These are phyloP conservation scores for Lippia alba DNA, from an alignment of 305 asterid species.

Conservation along the genomic window DNA sequence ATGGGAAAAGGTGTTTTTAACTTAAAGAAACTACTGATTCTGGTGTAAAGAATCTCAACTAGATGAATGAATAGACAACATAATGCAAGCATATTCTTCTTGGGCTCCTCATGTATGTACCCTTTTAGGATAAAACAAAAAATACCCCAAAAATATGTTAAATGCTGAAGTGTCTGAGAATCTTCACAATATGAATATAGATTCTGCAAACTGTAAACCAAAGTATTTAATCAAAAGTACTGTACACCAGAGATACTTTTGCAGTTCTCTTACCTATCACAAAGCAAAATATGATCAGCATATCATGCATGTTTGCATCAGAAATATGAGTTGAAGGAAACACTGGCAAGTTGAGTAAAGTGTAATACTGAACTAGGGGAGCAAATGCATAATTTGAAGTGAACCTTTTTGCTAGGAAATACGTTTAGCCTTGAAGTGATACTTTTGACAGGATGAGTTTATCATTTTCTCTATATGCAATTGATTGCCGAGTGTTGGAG, in stretches of 20 bases:
- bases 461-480: constrained; percentile 5
- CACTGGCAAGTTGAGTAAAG: background rate
- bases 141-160: background rate
- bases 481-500: constrained; percentile 7
- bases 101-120: constrained; percentile 11
- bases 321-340: constrained; percentile 4
- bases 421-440: background rate
- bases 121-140: background rate
- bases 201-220: background rate
- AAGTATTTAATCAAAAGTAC: background rate
- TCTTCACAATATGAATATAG: background rate
- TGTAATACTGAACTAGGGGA: constrained; percentile 16
- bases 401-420: constrained; percentile 8
- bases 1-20: background rate
- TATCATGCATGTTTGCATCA: background rate
- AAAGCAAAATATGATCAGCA: constrained; percentile 13
- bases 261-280: constrained; percentile 2
- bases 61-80: constrained; percentile 13
- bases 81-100: background rate
- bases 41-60: constrained; percentile 7
- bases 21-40: constrained; percentile 9
- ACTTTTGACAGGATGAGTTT: constrained; percentile 10
- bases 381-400: background rate
- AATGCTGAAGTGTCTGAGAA: background rate
- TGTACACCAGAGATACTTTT: background rate